phyloP scores from a whole-genome alignment of 23 red algal species.

The Pyropia haitanensis region DNA sequence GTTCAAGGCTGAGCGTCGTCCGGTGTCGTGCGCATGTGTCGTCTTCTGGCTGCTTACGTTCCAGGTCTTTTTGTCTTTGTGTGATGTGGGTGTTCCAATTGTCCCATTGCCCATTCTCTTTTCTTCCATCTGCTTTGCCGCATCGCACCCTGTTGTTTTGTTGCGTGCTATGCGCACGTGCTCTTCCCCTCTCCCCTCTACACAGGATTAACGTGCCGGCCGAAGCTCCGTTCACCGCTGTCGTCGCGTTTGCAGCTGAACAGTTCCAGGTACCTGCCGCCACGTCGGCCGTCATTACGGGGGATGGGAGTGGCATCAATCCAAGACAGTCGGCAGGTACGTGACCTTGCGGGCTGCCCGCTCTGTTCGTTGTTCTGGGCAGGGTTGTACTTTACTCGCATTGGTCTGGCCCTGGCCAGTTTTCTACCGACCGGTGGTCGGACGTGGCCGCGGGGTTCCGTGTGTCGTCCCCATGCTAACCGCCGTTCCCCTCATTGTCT shows the following conservation, averaged over 20 bases:
- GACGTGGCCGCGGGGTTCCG: neutral
- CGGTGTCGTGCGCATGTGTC: too few species aligned
- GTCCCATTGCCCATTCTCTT: neutral
- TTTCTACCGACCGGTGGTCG: neutral
- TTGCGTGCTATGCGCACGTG: neutral
- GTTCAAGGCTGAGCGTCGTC: too few species aligned
- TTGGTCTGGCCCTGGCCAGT: neutral
- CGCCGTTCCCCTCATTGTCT: neutral
- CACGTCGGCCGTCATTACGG: conserved; percentile 82
- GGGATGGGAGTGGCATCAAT: conserved; percentile 77
- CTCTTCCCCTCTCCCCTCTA: neutral
- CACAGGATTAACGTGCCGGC: conserved; percentile 68
- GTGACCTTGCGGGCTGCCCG: neutral
- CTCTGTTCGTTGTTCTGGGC: neutral
- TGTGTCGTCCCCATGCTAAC: neutral
- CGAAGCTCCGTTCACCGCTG: conserved; percentile 80
- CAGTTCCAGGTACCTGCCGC: conserved; percentile 82
- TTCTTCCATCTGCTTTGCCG: neutral
- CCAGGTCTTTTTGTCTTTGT: neutral
- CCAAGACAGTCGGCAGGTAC: conserved; percentile 81
- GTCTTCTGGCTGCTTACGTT: neutral
- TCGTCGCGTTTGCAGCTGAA: conserved; percentile 78
- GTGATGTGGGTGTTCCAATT: neutral
- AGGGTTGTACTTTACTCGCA: neutral
- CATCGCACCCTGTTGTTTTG: neutral